Base-by-base conservation (phyloP, 225 moss, liverwort and hornwort species). In the Climacium dendroides region DNA sequence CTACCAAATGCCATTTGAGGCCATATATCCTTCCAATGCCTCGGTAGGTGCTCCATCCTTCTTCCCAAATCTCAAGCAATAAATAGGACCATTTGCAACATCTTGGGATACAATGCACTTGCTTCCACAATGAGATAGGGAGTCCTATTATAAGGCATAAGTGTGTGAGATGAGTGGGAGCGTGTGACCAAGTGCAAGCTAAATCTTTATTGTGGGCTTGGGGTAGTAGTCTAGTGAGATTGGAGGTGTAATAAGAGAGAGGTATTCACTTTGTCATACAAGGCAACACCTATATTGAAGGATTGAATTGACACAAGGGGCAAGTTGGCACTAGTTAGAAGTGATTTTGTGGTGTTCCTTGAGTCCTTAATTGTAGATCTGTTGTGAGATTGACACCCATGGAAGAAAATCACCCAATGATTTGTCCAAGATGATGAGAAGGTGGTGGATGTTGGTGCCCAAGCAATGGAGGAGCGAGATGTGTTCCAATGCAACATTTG, bases 401-500 rank as follows among this genome's bases (percentile, higher is more conserved):
- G 35, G 75, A 14, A 0, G 52, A 75, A 13, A 52, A 5, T 14
- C 52, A 52, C 5, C 2, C 2, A 0, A 12, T 8, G 12, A 6
- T 32, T 50, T 7, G 48, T 0, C 0, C 1, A 0, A 1, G 7
- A 74, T 0, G 1, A 13, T 50, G 12, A 74, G 3, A 30, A 50
- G 48, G 50, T 19, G 1, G 32, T 19, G n/a, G n/a, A n/a, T 19
- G 30, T 20, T 50, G 50, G 50, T 20, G 19, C 13, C 34, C 13
- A 50, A 50, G 13, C 13, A 7, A 34, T 20, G 0, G 7, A 20
- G 1, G 34, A 50, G 13, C 4, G 34, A 5, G 74, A 74, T 50
- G 50, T 74, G 4, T 74, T 74, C 3, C 2, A 74, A 13, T 74
- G 74, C 19, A 48, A 11, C 74, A 74, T 48, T 74, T 74, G 74